Conservation (phyloP, 352 stramenopile genomes). For the Phytophthora pini region DNA sequence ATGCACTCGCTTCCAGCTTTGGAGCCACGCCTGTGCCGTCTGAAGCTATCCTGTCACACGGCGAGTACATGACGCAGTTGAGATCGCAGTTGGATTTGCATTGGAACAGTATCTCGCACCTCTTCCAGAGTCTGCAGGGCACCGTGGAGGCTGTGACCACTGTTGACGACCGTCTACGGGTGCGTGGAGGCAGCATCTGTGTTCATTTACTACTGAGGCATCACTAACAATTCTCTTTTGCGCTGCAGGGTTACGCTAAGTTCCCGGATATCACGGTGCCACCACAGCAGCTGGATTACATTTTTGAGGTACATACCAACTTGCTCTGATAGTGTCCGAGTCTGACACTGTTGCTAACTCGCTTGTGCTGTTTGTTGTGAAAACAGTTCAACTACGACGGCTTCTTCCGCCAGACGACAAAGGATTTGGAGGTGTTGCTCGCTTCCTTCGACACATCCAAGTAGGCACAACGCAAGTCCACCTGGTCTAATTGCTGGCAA, state of each 20-base stretch:
- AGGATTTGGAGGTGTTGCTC: conserved; percentile 72
- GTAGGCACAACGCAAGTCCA: conserved; percentile 11
- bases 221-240: conserved; percentile 14
- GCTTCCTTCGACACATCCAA: conserved; percentile 49
- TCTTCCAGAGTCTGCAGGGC: conserved; percentile 83
- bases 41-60: conserved; percentile 78
- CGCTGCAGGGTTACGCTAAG: conserved; percentile 69
- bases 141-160: conserved; percentile 69
- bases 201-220: too few species aligned
- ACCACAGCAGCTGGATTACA: conserved; percentile 86
- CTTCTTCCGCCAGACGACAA: conserved; percentile 83
- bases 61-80: conserved; percentile 90
- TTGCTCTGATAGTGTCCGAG: not conserved
- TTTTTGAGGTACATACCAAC: conserved; percentile 76
- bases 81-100: conserved; percentile 85
- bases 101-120: conserved; percentile 86
- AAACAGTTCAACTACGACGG: conserved; percentile 87
- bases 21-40: conserved; percentile 63
- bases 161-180: conserved; percentile 69
- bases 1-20: conserved; percentile 76
- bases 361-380: conserved; percentile 10
- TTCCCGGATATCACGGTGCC: conserved; percentile 73
- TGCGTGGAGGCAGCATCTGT: conserved; percentile 32
- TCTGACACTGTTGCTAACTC: conserved; percentile 15
- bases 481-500: conserved; percentile 4